Evolutionary conservation across 345 rosid species (phyloP).

Genomic region (Pistacia atlantica): DNA sequence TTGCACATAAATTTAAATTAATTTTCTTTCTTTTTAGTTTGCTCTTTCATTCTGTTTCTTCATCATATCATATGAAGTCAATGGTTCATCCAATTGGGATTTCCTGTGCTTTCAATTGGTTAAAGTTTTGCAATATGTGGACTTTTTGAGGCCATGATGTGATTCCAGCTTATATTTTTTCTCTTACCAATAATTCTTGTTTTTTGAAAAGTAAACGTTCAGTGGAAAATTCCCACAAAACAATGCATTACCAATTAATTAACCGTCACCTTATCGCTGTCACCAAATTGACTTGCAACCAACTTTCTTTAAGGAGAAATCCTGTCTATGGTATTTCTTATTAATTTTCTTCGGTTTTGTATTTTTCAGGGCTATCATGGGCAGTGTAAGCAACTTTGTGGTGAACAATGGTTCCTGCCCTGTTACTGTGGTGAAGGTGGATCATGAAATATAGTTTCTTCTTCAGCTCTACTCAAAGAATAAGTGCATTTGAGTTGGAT

Average conservation of each 20-base stretch:
- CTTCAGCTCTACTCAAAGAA: background rate
- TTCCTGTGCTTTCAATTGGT: background rate
- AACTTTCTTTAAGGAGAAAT: background rate
- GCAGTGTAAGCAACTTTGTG: slow-evolving; percentile 85
- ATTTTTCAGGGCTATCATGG: slow-evolving; percentile 64
- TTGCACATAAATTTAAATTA: background rate
- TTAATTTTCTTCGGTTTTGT: background rate
- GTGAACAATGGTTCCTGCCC: slow-evolving; percentile 76
- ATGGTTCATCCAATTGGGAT: background rate
- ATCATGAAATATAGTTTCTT: slow-evolving; percentile 20
- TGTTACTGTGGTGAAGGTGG: slow-evolving; percentile 66
- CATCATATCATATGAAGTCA: too few species aligned
- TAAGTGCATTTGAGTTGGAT: slow-evolving; percentile 17
- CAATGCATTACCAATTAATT: background rate
- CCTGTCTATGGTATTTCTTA: too few species aligned
- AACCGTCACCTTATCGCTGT: background rate
- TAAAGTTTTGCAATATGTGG: background rate
- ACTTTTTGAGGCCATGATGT: background rate
- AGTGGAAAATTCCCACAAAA: background rate
- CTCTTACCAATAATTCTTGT: background rate
- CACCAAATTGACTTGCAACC: background rate
- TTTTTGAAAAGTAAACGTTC: background rate
- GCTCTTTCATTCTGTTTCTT: too few species aligned
- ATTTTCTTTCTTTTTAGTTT: background rate
- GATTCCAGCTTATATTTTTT: background rate